Base-by-base conservation (phyloP, 495 filamentous ascomycete genomes). In the Penicillium daleae region DNA sequence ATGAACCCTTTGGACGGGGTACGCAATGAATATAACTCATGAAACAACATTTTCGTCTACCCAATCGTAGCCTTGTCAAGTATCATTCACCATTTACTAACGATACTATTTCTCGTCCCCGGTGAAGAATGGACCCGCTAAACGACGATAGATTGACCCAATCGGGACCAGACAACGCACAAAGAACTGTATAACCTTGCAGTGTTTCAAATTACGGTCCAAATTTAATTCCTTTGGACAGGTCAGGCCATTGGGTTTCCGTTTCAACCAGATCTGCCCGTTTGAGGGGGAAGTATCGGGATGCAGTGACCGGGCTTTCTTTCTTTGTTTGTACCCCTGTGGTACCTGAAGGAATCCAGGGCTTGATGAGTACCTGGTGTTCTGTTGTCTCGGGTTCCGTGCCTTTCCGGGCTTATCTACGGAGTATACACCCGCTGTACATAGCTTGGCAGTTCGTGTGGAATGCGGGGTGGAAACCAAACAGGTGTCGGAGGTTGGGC, bases 21-120 rank as follows among this genome's bases (percentile, higher is more conserved):
- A 46, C 64, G 61, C 67, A 59, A 72, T 68, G 70, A 72, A 72
- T 64, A 70, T 72, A 72, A 57, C 39, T 48, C 60, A 70, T 68
- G 60, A 66, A 69, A 59, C 59, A 39, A 33, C 21, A 42, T 21
- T 46, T 12, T 44, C 27, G 15, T 13, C 21, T 32, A 17, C 6
- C 24, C 22, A 37, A 33, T 22, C 13, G 51, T 32, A 33, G 9
- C 6, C n/a, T 46, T 24, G 12, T 8, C 46, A 7, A n/a, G 12
- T 29, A 27, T 6, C 7, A n/a, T 15, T n/a, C 46, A 4, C 4
- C 4, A 15, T 29, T 29, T 12, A 15, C 42, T 22, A 24, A 21
- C 21, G 4, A 50, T 15, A n/a, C 26, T 29, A 17, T 6, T 17
- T 50, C 29, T 6, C 21, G 1, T 50, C 46, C 13, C 24, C 46